Evolutionary conservation across 495 filamentous ascomycete species (phyloP).

Genomic region (Penicillium steckii): DNA sequence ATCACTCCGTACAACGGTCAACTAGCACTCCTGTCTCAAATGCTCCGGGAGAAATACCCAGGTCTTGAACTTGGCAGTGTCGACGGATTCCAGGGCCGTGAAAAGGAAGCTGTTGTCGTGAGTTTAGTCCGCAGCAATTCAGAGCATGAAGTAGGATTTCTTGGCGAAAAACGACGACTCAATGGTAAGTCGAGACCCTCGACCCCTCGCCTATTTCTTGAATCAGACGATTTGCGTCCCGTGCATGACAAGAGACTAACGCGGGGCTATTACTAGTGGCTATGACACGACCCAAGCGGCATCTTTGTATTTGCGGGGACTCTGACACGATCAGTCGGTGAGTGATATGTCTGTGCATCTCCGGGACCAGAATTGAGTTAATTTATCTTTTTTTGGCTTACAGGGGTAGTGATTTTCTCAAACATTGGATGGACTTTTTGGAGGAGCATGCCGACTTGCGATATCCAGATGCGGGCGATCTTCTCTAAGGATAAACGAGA

Average conservation of each 20-base stretch:
- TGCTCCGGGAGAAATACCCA: constrained; percentile 74
- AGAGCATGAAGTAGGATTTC: constrained; percentile 84
- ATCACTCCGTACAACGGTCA: constrained; percentile 97
- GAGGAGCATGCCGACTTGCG: constrained; percentile 82
- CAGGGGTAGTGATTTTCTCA: constrained; percentile 79
- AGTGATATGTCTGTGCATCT: constrained; percentile 32
- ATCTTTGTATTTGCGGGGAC: constrained; percentile 88
- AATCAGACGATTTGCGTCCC: not conserved
- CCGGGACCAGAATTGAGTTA: constrained; percentile 1
- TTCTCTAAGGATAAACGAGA: constrained; percentile 38
- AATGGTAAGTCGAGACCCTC: constrained; percentile 64
- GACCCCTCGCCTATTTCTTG: not conserved
- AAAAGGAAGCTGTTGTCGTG: constrained; percentile 94
- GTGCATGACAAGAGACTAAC: constrained; percentile 6
- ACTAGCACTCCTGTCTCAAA: constrained; percentile 69
- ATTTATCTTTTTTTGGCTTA: constrained; percentile 5
- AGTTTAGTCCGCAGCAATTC: constrained; percentile 87
- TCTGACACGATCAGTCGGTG: constrained; percentile 85
- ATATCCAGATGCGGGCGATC: constrained; percentile 69
- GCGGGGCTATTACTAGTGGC: constrained; percentile 57
- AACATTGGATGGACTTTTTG: constrained; percentile 84
- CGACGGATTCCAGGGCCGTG: constrained; percentile 94
- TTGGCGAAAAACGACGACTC: constrained; percentile 86
- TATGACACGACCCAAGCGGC: constrained; percentile 90
- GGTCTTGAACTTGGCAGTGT: constrained; percentile 91